Percentiles rank a stretch among this genome's conserved stretches.
Evolutionary conservation across 345 rosid species (phyloP).

Genomic region (Crucihimalaya himalaica): DNA sequence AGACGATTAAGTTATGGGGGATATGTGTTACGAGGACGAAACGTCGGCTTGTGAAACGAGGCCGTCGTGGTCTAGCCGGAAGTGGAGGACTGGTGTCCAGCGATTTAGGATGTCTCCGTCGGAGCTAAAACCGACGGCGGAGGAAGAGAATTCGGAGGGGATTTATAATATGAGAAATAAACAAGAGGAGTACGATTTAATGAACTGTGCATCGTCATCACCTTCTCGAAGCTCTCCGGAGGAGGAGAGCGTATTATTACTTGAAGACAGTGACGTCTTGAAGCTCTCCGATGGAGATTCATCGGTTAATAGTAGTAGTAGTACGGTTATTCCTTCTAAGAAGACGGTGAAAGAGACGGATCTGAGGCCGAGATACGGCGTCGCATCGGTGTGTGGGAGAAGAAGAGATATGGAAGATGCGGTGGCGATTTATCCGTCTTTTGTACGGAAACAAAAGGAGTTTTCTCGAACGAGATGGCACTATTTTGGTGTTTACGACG

Average conservation of each 20-base stretch:
- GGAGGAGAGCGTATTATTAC: conserved; percentile 1
- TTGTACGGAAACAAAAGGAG: conserved; percentile 38
- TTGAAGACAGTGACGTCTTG: neutral
- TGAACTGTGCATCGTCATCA: conserved; percentile 29
- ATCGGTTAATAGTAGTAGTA: neutral
- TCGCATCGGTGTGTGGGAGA: conserved; percentile 76
- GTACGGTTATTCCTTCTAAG: neutral
- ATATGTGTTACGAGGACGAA: conserved; percentile 56
- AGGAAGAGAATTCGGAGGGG: conserved; percentile 22
- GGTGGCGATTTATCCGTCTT: conserved; percentile 58
- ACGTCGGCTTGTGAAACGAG: conserved; percentile 39
- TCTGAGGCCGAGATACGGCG: conserved; percentile 59
- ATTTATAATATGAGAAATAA: conserved; percentile 51
- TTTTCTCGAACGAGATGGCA: conserved; percentile 43
- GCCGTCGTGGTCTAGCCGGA: conserved; percentile 54
- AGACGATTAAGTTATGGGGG: conserved; percentile 46
- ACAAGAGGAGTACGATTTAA: conserved; percentile 29
- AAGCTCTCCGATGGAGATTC: neutral
- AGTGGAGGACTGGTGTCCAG: conserved; percentile 68
- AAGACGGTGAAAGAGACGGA: conserved; percentile 21
- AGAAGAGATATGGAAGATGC: conserved; percentile 93
- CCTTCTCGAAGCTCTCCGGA: conserved; percentile 37
- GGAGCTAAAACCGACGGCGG: neutral
- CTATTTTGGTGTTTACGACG: conserved; percentile 77
- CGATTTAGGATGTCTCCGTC: conserved; percentile 51